These are phyloP conservation scores for Colletotrichum somersetense DNA, from an alignment of 2,329 filamentous ascomycete species.

Conservation along the genomic window DNA sequence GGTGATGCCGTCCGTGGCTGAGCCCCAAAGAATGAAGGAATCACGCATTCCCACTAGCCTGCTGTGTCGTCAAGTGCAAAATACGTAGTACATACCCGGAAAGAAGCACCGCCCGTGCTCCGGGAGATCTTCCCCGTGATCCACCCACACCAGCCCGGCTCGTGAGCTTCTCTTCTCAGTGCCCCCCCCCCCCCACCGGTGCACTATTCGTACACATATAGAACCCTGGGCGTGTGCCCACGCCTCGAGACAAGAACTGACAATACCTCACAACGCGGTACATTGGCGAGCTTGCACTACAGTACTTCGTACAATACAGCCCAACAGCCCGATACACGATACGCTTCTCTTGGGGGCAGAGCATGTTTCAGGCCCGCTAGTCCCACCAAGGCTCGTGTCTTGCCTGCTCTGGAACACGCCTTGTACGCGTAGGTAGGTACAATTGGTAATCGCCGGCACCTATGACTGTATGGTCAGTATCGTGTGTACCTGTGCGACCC, in stretches of 20 bases:
- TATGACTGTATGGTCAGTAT: no score
- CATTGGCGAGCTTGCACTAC: constrained; percentile 3
- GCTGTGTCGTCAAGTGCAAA: neutral
- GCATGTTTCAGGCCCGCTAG: constrained; percentile 12
- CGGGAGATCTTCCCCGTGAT: constrained; percentile 39
- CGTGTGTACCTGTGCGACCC: no score
- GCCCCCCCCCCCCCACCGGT: neutral
- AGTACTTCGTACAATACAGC: no score
- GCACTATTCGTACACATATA: constrained; percentile 14
- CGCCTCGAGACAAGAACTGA: no score
- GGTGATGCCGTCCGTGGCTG: neutral
- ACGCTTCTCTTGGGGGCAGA: neutral
- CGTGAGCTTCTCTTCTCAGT: neutral
- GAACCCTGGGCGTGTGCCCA: constrained; percentile 27
- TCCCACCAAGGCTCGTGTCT: constrained; percentile 3
- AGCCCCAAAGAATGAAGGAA: no score
- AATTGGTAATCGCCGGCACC: no score
- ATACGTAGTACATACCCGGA: neutral
- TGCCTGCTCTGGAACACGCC: neutral
- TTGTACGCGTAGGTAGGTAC: no score
- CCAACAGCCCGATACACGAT: neutral
- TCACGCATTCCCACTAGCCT: neutral
- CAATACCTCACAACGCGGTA: neutral
- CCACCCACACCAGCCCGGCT: constrained; percentile 31
- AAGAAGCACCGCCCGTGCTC: constrained; percentile 3